phyloP scores from a whole-genome alignment of 768 basidiomycete genomes.

The Podaxis sp. region DNA sequence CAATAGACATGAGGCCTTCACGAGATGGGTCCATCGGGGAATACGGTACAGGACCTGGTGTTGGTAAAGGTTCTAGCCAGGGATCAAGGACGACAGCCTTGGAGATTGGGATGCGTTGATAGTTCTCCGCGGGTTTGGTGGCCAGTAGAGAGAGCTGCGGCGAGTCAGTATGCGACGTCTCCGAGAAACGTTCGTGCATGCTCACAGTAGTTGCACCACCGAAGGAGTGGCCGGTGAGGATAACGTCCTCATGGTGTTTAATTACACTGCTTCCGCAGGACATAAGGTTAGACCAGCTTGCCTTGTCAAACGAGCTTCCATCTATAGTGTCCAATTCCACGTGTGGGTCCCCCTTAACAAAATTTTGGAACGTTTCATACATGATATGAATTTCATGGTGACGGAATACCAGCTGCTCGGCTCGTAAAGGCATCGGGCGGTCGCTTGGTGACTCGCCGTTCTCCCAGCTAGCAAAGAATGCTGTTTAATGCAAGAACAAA shows the following conservation, averaged over 20 bases:
- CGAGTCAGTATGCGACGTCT: conserved; percentile 7
- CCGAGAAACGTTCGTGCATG: neutral
- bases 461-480: conserved; percentile 27
- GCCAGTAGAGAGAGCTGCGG: conserved; percentile 59
- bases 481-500: neutral
- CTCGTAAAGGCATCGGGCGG: conserved; percentile 51
- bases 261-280: conserved; percentile 27
- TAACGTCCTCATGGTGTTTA: conserved; percentile 32
- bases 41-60: conserved; percentile 50
- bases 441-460: conserved; percentile 23
- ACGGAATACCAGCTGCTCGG: conserved; percentile 70
- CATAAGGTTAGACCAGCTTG: conserved; percentile 40
- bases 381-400: conserved; percentile 66
- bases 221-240: conserved; percentile 46
- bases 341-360: conserved; percentile 40
- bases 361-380: conserved; percentile 54
- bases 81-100: conserved; percentile 74
- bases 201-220: conserved; percentile 49
- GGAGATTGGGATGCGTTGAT: conserved; percentile 49
- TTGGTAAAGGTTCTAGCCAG: conserved; percentile 77
- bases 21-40: neutral
- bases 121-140: conserved; percentile 39
- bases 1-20: neutral
- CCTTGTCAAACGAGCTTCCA: conserved; percentile 31
- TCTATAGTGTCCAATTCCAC: conserved; percentile 40